A percentile compares a stretch with the other conserved stretches of the same genome.
Conservation (phyloP, 2,329 filamentous ascomycete species). For the Neurospora sp. region DNA sequence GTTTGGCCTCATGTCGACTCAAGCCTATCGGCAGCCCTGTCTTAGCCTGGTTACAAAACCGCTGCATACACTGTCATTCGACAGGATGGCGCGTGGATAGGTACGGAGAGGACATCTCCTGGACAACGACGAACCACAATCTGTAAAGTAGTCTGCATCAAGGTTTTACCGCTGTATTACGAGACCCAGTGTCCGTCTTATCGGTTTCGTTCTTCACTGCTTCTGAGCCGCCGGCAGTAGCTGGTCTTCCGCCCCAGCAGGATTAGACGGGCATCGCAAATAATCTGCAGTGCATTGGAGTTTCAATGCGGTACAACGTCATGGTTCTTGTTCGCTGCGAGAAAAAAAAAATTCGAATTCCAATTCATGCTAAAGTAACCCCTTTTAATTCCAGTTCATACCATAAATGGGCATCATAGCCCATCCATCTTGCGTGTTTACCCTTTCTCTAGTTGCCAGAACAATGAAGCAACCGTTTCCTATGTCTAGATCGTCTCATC, state of each 20-base stretch:
- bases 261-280: background rate
- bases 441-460: background rate
- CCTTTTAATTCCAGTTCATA: background rate
- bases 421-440: background rate
- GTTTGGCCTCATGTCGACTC: background rate
- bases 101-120: background rate
- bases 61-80: background rate
- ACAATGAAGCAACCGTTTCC: background rate
- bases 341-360: background rate
- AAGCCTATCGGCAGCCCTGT: background rate
- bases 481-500: slow-evolving; percentile 2
- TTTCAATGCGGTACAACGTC: background rate
- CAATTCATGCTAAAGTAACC: background rate
- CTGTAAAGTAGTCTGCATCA: background rate
- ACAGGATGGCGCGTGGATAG: background rate
- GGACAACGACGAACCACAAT: background rate
- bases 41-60: background rate
- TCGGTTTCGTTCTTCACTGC: background rate
- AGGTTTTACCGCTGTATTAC: background rate
- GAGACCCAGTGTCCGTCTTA: background rate
- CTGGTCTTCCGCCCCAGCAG: background rate
- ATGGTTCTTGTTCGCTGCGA: background rate
- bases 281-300: background rate
- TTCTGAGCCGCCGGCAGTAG: background rate
- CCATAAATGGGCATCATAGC: background rate